Conservation (phyloP, 2,329 filamentous ascomycete species). For the Penicillium fuscoglaucum region DNA sequence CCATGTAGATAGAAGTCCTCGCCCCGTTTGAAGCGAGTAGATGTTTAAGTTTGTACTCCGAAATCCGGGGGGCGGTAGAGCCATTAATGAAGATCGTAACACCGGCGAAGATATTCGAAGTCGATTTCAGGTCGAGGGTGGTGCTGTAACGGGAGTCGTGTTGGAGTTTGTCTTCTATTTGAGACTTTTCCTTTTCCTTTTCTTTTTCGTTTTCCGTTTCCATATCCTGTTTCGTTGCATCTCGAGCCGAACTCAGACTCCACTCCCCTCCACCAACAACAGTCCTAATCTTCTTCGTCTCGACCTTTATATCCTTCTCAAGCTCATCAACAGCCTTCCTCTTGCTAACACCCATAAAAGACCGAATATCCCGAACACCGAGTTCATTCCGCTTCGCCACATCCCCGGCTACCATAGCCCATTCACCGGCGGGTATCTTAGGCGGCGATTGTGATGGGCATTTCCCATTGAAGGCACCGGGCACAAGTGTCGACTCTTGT, state of each 20-base stretch:
- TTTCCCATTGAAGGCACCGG: constrained; percentile 20
- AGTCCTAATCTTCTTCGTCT: constrained; percentile 8
- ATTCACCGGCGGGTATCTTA: constrained; percentile 46
- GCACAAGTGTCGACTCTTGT: not conserved
- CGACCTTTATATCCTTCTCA: constrained; percentile 16
- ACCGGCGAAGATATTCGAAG: constrained; percentile 63
- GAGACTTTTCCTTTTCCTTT: not conserved
- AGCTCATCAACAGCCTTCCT: constrained; percentile 39
- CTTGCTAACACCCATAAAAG: constrained; percentile 51
- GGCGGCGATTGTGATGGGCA: not conserved
- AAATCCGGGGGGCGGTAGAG: constrained; percentile 76
- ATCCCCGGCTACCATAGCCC: constrained; percentile 46
- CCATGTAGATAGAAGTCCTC: constrained; percentile 67
- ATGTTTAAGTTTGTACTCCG: constrained; percentile 82
- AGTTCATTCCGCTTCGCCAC: constrained; percentile 28
- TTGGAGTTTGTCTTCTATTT: not conserved
- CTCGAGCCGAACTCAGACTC: not conserved
- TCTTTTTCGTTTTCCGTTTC: not conserved
- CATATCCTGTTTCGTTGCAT: constrained; percentile 9
- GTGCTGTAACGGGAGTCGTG: not conserved
- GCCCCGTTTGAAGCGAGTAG: constrained; percentile 74
- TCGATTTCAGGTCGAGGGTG: constrained; percentile 19
- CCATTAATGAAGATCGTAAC: constrained; percentile 84
- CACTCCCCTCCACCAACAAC: not conserved
- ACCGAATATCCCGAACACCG: constrained; percentile 46